These are phyloP conservation scores for Aspergillus thermomutatus DNA, from an alignment of 2,329 filamentous ascomycete species.

Conservation along the genomic window DNA sequence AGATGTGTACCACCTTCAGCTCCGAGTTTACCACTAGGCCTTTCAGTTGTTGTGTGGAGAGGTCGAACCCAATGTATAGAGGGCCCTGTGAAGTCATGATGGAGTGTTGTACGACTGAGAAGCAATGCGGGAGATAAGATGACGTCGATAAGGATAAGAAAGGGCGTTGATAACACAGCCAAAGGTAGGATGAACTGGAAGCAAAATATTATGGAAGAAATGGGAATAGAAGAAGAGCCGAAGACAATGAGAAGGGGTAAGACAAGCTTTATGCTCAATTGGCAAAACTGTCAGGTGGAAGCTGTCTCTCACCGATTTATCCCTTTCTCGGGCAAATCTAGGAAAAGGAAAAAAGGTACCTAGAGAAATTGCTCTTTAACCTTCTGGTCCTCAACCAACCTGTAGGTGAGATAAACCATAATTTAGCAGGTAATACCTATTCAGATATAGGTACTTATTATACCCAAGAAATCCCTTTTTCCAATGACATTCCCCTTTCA, in stretches of 20 bases:
- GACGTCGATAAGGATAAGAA: constrained; percentile 4
- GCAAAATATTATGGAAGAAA: background rate
- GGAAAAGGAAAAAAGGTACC: background rate
- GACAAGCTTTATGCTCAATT: background rate
- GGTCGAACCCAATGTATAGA: constrained; percentile 88
- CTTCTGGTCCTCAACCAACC: background rate
- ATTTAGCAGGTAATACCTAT: background rate
- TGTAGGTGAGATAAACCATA: background rate
- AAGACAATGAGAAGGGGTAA: background rate
- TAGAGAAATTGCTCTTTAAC: background rate
- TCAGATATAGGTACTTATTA: background rate
- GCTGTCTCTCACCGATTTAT: background rate
- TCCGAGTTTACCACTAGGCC: constrained; percentile 82
- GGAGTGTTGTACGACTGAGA: constrained; percentile 2
- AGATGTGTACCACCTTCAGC: constrained; percentile 75
- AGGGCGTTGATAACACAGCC: background rate
- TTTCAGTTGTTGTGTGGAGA: constrained; percentile 96
- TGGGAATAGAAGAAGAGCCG: background rate
- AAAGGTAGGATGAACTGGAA: background rate
- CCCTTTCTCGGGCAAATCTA: background rate
- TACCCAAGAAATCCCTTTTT: background rate
- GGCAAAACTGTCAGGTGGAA: background rate
- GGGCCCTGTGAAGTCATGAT: constrained; percentile 49
- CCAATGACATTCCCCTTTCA: background rate
- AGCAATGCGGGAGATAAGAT: background rate